Percentiles rank a stretch among this genome's conserved stretches.
These are phyloP conservation scores for Apiotrichum mycotoxinovorans DNA, from an alignment of 1,284 basidiomycete genomes.

Conservation along the genomic window DNA sequence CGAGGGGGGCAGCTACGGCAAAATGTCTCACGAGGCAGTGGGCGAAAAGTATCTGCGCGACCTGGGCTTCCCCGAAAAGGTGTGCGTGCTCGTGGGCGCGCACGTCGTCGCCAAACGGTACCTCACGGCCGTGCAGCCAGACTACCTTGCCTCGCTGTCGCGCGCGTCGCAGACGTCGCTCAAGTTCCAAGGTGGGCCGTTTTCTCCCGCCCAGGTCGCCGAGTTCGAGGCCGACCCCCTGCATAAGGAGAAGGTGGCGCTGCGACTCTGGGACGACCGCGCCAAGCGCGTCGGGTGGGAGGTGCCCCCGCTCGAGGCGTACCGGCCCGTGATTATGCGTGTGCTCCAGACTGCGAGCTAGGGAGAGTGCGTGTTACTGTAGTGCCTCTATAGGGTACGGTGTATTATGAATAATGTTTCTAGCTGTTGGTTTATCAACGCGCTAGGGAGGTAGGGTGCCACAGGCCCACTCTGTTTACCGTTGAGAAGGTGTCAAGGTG, in stretches of 20 bases:
- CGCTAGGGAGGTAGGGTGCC: too few relatives aligned
- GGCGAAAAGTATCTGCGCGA: slow-evolving; percentile 32
- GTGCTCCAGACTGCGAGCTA: slow-evolving; percentile 7
- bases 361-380: too few relatives aligned
- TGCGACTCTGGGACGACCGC: slow-evolving; percentile 38
- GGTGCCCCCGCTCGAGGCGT: slow-evolving; percentile 26
- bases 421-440: too few relatives aligned
- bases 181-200: slow-evolving; percentile 38
- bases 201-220: slow-evolving; percentile 23
- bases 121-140: slow-evolving; percentile 25
- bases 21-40: slow-evolving; percentile 32
- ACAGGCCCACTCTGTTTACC: too few relatives aligned
- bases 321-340: slow-evolving; percentile 9
- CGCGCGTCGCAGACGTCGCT: slow-evolving; percentile 28
- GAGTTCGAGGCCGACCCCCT: slow-evolving; percentile 33
- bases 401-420: too few relatives aligned
- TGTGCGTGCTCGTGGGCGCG: slow-evolving; percentile 33
- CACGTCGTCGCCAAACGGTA: slow-evolving; percentile 42
- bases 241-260: slow-evolving; percentile 29
- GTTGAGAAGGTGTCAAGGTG: too few relatives aligned
- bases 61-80: slow-evolving; percentile 35
- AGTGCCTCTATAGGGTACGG: too few relatives aligned
- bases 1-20: slow-evolving; percentile 26
- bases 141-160: slow-evolving; percentile 28
- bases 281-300: slow-evolving; percentile 30